Base-by-base conservation (phyloP, 2,329 filamentous ascomycete genomes). In the Microcyclospora pomicola region DNA sequence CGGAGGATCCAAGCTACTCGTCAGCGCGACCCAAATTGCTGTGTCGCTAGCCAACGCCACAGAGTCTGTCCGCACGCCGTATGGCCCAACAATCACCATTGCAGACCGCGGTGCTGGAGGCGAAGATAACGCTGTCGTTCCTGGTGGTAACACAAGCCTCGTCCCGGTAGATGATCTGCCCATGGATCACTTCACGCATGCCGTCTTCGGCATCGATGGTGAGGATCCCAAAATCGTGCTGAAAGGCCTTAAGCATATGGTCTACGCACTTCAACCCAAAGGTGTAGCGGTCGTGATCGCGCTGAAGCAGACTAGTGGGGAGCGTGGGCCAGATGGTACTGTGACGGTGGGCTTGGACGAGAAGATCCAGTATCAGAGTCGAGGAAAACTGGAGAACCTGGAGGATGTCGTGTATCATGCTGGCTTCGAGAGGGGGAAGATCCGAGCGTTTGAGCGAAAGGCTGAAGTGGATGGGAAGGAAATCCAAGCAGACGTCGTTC, bases 161-260 rank as follows among this genome's bases (percentile, higher is more conserved):
- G 42, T 45, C 15, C 34, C 43, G 1, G 37, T 45, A 1, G 45
- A 47, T 10, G 37, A 40, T 6, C 33, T 52, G 6, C 28, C 38
- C 11, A 53, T 53, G 50, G 50, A 53, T 16, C 35, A 42, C 31
- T 53, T 49, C 40, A 49, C 46, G 2, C 50, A 53, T 32, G 50
- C 50, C 2, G 36, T 53, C 13, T 50, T 51, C 14, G 46, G 47
- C 6, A 42, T 53, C 9, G 34, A 40, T 3, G 27, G 33, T 27
- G 49, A 50, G 15, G 49, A 51, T 30, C 49, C 49, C 1, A 51
- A 49, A 38, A 46, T 46, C 30, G 39, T 48, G 7, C 42, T 51
- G 15, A 38, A 45, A 9, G 48, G 49, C 0, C 33, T 53, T 12
- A 51, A 51, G 37, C 43, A 44, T 28, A 50, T 48, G 37, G 37